Evolutionary conservation across 257 asterid species (phyloP), one percentile per base, ranked within the genome.

Genomic region (Capsicum baccatum): DNA sequence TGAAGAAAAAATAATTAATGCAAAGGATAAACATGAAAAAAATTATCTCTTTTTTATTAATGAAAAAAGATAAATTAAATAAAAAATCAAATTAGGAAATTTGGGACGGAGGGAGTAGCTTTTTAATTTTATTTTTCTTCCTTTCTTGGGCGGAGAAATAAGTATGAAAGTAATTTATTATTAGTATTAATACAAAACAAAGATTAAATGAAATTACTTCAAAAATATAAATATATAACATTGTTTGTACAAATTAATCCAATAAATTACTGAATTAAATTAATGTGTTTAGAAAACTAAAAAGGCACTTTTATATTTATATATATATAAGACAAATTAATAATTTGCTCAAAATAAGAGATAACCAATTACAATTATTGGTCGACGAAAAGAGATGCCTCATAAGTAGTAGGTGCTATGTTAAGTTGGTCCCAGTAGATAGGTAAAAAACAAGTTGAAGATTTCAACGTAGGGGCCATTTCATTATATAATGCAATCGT

Each of bases 391-490:
- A 50, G 5, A 60, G 11, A 19, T 50, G 37, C 4, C 82, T 56
- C 55, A 39, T 39, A 39, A 39, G 44, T 39, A 39, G 44, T 39
- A 39, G 44, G 44, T 39, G 44, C 44, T 81, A 63, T 5, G 16
- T 86, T 37, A 83, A 79, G 83, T 68, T 90, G 92, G 90, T 80
- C 92, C 90, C 90, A 62, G 78, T 80, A 78, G 64, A 50, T 85
- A 90, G 80, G 85, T 81, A 88, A 83, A 80, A 78, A 89, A 87
- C 91, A 84, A 87, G 81, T 66, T 80, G 91, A 80, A 86, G 90
- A 91, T 92, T 87, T 89, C 89, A 86, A 86, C 87, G 76, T 84
- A 55, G 92, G 93, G 92, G 88, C 91, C 92, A 88, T 87, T 80
- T 26, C n/a, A 16, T 37, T 71, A 12, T 37, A 52, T 68, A 39